Evolutionary conservation across 2,329 filamentous ascomycete species (phyloP), one percentile per base, ranked within the genome.

Genomic region (Aspergillus costaricaensis): DNA sequence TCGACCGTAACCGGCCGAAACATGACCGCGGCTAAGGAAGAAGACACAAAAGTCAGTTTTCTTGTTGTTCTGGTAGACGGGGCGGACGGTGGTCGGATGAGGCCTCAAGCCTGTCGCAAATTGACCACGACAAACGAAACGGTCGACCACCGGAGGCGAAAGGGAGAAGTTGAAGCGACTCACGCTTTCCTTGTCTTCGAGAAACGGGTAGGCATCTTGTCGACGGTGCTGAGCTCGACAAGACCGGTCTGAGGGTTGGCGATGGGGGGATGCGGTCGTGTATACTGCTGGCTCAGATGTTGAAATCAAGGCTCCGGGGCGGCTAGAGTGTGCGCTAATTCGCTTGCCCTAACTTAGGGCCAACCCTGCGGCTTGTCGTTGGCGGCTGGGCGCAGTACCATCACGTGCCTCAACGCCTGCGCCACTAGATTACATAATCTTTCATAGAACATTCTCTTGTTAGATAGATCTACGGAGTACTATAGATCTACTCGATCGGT

Each of bases 1-100:
- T 88, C 94, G 94, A 86, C 95, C 94, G 83, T 98, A 89, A 87
- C 95, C 95, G 87, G 92, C 92, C 79, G 91, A 96, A 80, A 99
- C 95, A 85, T 99, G 92, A 83, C 94, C 94, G 86, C 94, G 92
- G 86, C 90, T 92, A 79, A 58, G 54, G 64, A 67, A 65, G 59
- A 57, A 63, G 32, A 63, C 67, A 53, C 67, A 53, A 68, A 62
- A 59, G 43, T 56, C 55, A 60, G 25, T 36, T 52, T 52, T 25
- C 57, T 55, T 43, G 53, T 53, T 50, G 21, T 52, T 56, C 38
- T n/a, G 10, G 19, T 10, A 32, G 21, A 21, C 32, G 30, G 38
- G 25, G n/a, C 23, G 19, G 32, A 32, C 21, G 43, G 27, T 30
- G 25, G 43, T 25, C 38, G 32, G 38, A 55, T 27, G 44, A 36